phyloP scores from a whole-genome alignment of 768 basidiomycete species.

The Tylopilus plumbeoviolaceoides region DNA sequence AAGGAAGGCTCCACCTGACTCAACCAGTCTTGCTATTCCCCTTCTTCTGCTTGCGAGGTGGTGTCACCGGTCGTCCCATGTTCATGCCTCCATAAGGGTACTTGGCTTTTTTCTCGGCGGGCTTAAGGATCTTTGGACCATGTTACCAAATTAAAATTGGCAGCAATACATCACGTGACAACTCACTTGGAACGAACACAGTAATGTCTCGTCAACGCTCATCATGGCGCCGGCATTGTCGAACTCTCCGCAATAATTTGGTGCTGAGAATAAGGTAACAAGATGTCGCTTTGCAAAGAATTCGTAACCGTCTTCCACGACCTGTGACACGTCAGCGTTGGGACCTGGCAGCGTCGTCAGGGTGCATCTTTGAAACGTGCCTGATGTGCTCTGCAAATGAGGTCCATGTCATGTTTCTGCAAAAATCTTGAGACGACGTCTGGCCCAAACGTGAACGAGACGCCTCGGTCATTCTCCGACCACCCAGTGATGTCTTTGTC shows the following conservation, averaged over 20 bases:
- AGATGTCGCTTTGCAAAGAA: slow-evolving; percentile 98
- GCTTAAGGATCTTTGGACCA: slow-evolving; percentile 81
- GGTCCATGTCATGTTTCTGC: slow-evolving; percentile 99
- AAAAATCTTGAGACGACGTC: slow-evolving; percentile 98
- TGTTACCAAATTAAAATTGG: not conserved
- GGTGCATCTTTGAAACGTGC: slow-evolving; percentile 40
- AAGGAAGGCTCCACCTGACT: slow-evolving; percentile 25
- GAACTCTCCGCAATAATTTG: slow-evolving; percentile 94
- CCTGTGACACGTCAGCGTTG: slow-evolving; percentile 41
- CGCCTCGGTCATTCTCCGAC: slow-evolving; percentile 99
- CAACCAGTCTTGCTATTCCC: slow-evolving; percentile 73
- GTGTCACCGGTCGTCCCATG: slow-evolving; percentile 86
- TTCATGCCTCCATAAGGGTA: slow-evolving; percentile 86
- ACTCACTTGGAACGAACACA: slow-evolving; percentile 96
- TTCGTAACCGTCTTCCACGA: slow-evolving; percentile 98
- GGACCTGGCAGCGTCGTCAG: not conserved
- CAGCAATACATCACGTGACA: slow-evolving; percentile 7
- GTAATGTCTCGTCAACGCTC: slow-evolving; percentile 95
- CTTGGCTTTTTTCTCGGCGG: slow-evolving; percentile 97
- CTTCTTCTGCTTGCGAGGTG: slow-evolving; percentile 97
- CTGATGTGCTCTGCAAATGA: slow-evolving; percentile 98
- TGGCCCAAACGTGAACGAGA: slow-evolving; percentile 98
- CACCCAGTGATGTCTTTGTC: slow-evolving; percentile 99
- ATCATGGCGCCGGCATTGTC: slow-evolving; percentile 99
- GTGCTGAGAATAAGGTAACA: slow-evolving; percentile 95